These are phyloP conservation scores for Pleochaeta shiraiana DNA, from an alignment of 2,329 filamentous ascomycete genomes.

Conservation along the genomic window DNA sequence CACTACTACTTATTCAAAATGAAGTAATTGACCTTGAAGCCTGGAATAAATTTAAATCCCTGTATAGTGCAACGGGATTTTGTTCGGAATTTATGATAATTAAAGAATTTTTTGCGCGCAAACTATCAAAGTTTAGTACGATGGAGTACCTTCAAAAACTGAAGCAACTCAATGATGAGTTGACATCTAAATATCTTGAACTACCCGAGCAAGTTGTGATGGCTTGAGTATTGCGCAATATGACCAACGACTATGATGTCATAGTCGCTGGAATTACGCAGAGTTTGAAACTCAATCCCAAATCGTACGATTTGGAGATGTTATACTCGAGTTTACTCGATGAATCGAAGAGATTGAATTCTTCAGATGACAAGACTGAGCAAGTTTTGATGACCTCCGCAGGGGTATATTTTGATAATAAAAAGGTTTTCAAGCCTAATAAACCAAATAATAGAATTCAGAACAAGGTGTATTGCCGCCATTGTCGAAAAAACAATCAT, in stretches of 20 bases:
- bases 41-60: background rate
- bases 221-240: background rate
- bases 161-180: background rate
- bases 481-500: background rate
- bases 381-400: background rate
- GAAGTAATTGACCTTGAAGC: too few species aligned
- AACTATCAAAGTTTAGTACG: background rate
- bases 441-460: background rate
- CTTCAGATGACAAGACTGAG: background rate
- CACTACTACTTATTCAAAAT: too few species aligned
- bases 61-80: background rate
- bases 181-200: background rate
- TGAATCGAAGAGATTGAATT: background rate
- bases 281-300: background rate
- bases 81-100: background rate
- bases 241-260: background rate
- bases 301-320: background rate
- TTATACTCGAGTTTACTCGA: background rate
- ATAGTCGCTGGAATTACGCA: background rate
- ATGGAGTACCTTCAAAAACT: background rate
- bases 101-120: background rate
- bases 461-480: background rate
- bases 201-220: background rate
- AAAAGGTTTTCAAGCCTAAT: background rate
- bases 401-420: too few species aligned